phyloP scores from a whole-genome alignment of 108 stramenopile species.

The Cylindrotheca fusiformis region DNA sequence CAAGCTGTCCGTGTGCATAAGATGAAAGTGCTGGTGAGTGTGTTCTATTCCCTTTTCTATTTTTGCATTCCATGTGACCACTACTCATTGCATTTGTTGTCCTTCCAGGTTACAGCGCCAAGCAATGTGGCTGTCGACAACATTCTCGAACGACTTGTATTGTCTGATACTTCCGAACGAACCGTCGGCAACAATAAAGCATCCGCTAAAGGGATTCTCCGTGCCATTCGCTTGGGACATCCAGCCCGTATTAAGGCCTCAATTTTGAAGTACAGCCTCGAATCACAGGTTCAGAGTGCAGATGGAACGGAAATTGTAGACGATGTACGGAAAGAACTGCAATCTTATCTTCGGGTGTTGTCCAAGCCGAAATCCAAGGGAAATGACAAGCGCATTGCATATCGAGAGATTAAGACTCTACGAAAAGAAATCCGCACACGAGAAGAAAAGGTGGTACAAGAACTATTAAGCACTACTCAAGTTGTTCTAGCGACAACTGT shows the following conservation, averaged over 20 bases:
- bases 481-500: conserved; percentile 90
- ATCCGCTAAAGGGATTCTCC: conserved; percentile 17
- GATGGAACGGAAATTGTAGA: conserved; percentile 95
- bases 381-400: conserved; percentile 58
- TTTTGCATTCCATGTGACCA: no score
- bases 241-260: conserved; percentile 86
- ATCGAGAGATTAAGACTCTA: conserved; percentile 69
- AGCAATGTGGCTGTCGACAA: conserved; percentile 99
- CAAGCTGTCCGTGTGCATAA: conserved; percentile 70
- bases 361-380: conserved; percentile 43
- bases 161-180: not conserved
- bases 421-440: conserved; percentile 85
- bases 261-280: conserved; percentile 86
- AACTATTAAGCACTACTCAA: conserved; percentile 70
- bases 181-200: conserved; percentile 5
- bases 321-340: conserved; percentile 87
- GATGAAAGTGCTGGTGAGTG: conserved; percentile 74
- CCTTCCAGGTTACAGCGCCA: conserved; percentile 97
- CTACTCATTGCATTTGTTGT: no score
- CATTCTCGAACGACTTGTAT: conserved; percentile 85
- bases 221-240: conserved; percentile 92
- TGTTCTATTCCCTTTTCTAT: no score
- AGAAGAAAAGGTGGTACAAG: conserved; percentile 86
- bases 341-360: conserved; percentile 48
- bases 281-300: conserved; percentile 81